phyloP scores from a whole-genome alignment of 352 stramenopile genomes.

The Globisporangium carolinianum region DNA sequence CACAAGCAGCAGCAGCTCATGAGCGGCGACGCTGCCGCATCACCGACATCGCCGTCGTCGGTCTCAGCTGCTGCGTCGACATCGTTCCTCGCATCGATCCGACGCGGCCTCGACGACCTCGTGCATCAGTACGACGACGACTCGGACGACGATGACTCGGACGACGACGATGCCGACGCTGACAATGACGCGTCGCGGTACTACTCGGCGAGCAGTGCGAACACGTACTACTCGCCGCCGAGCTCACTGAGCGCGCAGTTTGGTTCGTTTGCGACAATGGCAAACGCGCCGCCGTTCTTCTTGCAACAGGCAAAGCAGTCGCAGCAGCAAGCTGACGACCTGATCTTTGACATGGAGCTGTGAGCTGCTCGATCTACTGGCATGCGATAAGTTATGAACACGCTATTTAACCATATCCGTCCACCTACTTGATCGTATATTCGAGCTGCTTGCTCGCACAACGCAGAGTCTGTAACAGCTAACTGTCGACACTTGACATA shows the following conservation, averaged over 20 bases:
- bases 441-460: too few relatives aligned
- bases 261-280: not conserved
- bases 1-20: constrained; percentile 2
- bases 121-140: constrained; percentile 7
- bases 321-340: constrained; percentile 6
- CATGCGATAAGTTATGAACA: too few relatives aligned
- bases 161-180: constrained; percentile 9
- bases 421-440: too few relatives aligned
- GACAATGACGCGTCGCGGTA: constrained; percentile 8
- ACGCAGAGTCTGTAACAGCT: too few relatives aligned
- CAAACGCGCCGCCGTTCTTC: not conserved
- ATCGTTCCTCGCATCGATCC: constrained; percentile 18
- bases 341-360: constrained; percentile 21
- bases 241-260: constrained; percentile 3
- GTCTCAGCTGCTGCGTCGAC: constrained; percentile 10
- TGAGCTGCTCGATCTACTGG: not conserved
- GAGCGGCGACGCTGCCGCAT: not conserved
- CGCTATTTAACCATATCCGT: too few relatives aligned
- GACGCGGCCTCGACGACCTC: constrained; percentile 13
- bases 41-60: constrained; percentile 11
- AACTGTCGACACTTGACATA: too few relatives aligned
- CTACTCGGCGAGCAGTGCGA: constrained; percentile 11
- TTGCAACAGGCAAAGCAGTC: not conserved
- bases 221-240: constrained; percentile 15
- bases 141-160: constrained; percentile 7